Evolutionary conservation across 306 rosid species (phyloP), one percentile per base, ranked within the genome.

Genomic region (Corylus avellana): DNA sequence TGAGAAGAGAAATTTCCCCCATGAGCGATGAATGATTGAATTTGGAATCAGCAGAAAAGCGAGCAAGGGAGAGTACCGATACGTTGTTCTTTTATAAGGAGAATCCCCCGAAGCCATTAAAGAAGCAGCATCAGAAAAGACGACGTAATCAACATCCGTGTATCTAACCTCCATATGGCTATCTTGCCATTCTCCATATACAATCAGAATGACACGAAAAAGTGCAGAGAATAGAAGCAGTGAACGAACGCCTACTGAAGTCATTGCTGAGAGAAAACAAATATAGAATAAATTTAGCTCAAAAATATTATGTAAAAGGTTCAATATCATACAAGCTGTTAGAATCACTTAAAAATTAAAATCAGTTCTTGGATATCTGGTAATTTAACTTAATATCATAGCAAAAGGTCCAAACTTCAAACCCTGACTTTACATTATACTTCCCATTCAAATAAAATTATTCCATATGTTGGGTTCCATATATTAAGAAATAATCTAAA

Each of bases 101-200:
- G 98, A 95, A 68, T 85, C 83, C 46, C 98, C 96, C 47, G 84
- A 78, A 18, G 92, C 93, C 92, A 93, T 84, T 22, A 91, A 83
- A 73, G 98, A 86, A 63, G 99, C 93, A 20, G 97, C 99, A 70
- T 93, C 98, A 7, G 98, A 95, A 79, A 95, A 93, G 20, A 95
- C 98, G 29, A 88, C 61, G 89, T 95, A 95, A 81, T 95, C 99
- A 68, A 91, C 88, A 66, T 95, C 99, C 14, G 98, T 95, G 84
- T 90, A 91, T 66, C 96, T 82, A 59, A 91, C 99, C 70, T 95
- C 97, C 96, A 95, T 85, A 77, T 95, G 92, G 20, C 91, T 77
- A 79, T 95, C 99, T 84, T 95, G 98, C 98, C 97, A 95, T 81
- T 91, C 99, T 53, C 99, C 97, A 62, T 91, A 95, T 14, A 91